Evolutionary conservation across 805 yeast species (phyloP).

Genomic region (Ogataea polymorpha): DNA sequence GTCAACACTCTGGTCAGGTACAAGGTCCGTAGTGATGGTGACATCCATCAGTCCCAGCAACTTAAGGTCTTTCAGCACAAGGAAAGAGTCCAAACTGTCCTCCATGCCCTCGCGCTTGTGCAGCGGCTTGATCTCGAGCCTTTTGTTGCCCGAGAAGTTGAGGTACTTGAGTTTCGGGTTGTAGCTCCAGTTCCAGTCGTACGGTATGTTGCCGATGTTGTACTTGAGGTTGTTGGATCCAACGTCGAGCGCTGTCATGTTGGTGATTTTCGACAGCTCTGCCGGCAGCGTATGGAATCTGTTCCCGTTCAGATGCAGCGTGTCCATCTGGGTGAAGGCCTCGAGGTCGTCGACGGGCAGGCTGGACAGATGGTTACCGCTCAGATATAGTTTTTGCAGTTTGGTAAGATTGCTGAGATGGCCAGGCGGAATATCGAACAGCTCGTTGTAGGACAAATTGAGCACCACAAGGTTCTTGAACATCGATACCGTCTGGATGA

Average conservation of each 20-base stretch:
- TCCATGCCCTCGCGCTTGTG: conserved; percentile 52
- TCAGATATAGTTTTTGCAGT: conserved; percentile 64
- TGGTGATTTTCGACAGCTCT: conserved; percentile 67
- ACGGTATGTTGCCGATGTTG: conserved; percentile 90
- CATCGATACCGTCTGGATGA: conserved; percentile 63
- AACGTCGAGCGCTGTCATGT: conserved; percentile 74
- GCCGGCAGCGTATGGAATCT: conserved; percentile 85
- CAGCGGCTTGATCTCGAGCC: conserved; percentile 81
- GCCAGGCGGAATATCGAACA: conserved; percentile 80
- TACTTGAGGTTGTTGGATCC: conserved; percentile 89
- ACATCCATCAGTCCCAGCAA: conserved; percentile 92
- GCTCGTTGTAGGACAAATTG: conserved; percentile 80
- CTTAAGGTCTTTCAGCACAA: conserved; percentile 60
- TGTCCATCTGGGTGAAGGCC: conserved; percentile 50
- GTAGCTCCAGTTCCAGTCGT: conserved; percentile 97
- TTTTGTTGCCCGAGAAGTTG: conserved; percentile 88
- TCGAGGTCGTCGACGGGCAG: conserved; percentile 87
- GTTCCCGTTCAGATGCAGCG: conserved; percentile 76
- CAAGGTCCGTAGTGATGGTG: conserved; percentile 80
- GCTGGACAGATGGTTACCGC: conserved; percentile 78
- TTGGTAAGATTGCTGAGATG: conserved; percentile 52
- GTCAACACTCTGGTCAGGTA: conserved; percentile 83
- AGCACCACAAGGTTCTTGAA: conserved; percentile 57
- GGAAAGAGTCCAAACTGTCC: conserved; percentile 66
- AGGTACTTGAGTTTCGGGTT: conserved; percentile 72